Base-by-base conservation (phyloP, 331 rosid species). In the Spiraea crenata region DNA sequence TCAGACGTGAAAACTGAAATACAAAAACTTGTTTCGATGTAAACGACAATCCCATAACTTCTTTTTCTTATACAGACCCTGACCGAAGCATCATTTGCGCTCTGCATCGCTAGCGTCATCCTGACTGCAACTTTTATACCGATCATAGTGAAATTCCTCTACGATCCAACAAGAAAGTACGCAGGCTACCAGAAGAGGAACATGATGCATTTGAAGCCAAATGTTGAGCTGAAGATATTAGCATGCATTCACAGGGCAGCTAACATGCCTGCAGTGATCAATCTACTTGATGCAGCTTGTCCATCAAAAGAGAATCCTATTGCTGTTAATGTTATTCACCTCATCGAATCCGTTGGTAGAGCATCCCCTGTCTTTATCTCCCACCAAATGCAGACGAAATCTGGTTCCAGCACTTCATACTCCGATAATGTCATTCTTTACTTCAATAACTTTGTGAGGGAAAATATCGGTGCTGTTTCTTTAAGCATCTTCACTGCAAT, bases 341-440 rank as follows among this genome's bases (percentile, higher is more conserved):
- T 88, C 1, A 80, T 83, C 19, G 85, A 83, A 66, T 71, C 85
- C 15, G 63, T 88, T 5, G 93, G 93, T n/a, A 73, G 93, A 48
- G 38, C 83, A 35, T 45, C 75, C 0, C 90, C 93, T 0, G 9
- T 83, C 45, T 83, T 88, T 73, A 85, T 88, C 4, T 76, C 90
- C 11, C 93, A 88, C 45, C 78, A 77, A 41, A 17, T 63, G 49
- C 85, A 80, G 3, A 58, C 56, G 3, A 77, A 10, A 4, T 1
- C 16, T 0, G 31, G 46, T 9, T 62, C 75, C 10, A 68, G 49
- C 2, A 9, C 20, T 16, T 61, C 83, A 3, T 83, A 75, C 72
- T 88, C 90, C 0, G 84, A 81, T 9, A 79, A 78, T 14, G 16
- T 88, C 19, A 70, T 74, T 4, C 54, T 72, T 1, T 69, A 78